These are phyloP conservation scores for Cladosporium sp. DNA, from an alignment of 2,329 filamentous ascomycete genomes.

Conservation along the genomic window DNA sequence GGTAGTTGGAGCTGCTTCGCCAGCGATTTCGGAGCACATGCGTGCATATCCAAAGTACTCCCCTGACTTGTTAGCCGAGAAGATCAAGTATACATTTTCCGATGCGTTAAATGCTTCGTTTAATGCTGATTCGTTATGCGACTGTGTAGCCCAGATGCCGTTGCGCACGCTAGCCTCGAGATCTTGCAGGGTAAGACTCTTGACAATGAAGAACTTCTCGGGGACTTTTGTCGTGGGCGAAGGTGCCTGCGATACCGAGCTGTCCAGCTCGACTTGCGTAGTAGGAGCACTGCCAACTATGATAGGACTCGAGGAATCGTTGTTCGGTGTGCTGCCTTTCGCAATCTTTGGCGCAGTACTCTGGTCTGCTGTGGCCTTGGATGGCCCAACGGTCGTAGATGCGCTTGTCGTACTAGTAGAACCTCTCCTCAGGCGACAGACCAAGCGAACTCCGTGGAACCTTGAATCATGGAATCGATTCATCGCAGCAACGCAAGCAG, in stretches of 20 bases:
- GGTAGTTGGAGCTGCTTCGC: constrained; percentile 38
- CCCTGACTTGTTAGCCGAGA: constrained; percentile 95
- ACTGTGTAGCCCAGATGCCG: constrained; percentile 90
- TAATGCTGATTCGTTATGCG: constrained; percentile 82
- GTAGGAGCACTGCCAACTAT: constrained; percentile 14
- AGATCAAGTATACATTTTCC: constrained; percentile 86
- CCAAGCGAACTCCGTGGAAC: constrained; percentile 81
- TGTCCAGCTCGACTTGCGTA: too few relatives aligned
- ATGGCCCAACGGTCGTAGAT: constrained; percentile 18
- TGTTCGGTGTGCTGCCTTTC: not conserved
- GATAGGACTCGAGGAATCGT: constrained; percentile 5
- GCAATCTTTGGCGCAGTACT: not conserved
- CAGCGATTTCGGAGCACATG: constrained; percentile 81
- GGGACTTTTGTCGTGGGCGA: constrained; percentile 44
- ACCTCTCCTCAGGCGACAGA: constrained; percentile 72
- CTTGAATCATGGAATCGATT: constrained; percentile 85
- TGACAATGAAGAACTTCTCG: constrained; percentile 88
- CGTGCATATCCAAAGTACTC: constrained; percentile 95
- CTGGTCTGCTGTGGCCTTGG: not conserved
- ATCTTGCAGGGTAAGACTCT: constrained; percentile 88
- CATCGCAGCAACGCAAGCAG: constrained; percentile 73
- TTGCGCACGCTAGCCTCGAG: constrained; percentile 84
- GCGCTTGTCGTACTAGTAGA: constrained; percentile 24
- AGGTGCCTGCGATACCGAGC: not conserved
- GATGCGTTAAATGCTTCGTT: constrained; percentile 80